Base-by-base conservation (phyloP, 1,139 yeast species). In the Sugiyamaella neomexicana region DNA sequence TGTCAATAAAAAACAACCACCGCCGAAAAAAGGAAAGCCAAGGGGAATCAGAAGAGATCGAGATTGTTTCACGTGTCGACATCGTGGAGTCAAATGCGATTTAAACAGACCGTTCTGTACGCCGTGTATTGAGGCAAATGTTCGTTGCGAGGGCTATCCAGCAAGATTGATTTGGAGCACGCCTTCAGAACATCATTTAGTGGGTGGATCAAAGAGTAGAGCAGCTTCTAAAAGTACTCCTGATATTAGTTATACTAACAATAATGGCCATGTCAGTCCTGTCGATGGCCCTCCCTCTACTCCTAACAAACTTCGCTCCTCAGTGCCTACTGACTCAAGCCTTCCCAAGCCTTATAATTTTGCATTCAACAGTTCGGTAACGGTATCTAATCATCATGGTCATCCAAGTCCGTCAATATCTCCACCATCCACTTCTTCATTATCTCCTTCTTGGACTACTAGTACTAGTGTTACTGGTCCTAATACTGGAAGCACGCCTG, bases 41-140 rank as follows among this genome's bases (percentile, higher is more conserved):
- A 55, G 65, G 20, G 65, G 65, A 10, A 50, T 60, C 20, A 55
- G 65, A 29, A 48, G 60, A 37, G 65, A 62, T 40, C 55, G 65
- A 16, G 65, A 62, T 50, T 62, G 66, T 46, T 62, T 60, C 41
- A 62, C 63, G 3, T 62, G 66, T 50, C 54, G 55, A 36, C 54
- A 55, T 17, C 57, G 66, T 9, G 53, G 59, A 16, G 61, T 62
- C 38, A 62, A 62, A 42, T 62, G 66, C 45, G 66, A 62, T 45
- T 50, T 62, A 8, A 62, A 62, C 38, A 52, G 65, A 12, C 66
- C 66, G 3, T 29, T 56, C 2, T 62, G 66, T 39, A 45, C 61
- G 2, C 63, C 54, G 25, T 62, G 66, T 47, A 23, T 57, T 1
- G 55, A 60, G 1, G 63, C 60, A 16, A 51, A 49, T n/a, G 37